Evolutionary conservation across 176 grass and related monocot genomes (phyloP), one percentile per base, ranked within the genome.

Genomic region (Aegilops longissima): DNA sequence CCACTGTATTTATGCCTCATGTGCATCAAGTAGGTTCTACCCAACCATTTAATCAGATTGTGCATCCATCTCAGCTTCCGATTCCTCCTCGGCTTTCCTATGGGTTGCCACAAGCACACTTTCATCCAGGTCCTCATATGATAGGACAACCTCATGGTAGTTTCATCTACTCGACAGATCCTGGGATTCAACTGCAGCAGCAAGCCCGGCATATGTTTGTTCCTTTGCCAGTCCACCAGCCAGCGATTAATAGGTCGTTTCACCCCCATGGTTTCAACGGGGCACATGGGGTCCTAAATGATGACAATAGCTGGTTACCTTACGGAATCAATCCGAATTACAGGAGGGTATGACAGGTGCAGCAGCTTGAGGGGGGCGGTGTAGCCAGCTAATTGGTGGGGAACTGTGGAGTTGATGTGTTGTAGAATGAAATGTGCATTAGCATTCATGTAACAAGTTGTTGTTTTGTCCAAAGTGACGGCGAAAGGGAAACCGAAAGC

Each of bases 91-190:
- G 27, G 14, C 72, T 83, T 76, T 40, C 56, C 35, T 72, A 83
- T 39, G 68, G 56, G 63, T 82, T 63, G 69, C 78, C 71, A 69
- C 75, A 13, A 47, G 73, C 21, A 2, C 66, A 83, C 47, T 61
- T 83, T 49, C 88, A 65, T 77, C 38, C 78, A 68, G 36, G 67
- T 79, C 69, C 83, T 79, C 82, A 63, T 40, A 73, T 82, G 23
- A 2, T 64, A 35, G 30, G 83, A 67, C 92, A 74, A 54, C 82
- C 31, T 63, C 85, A 81, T 12, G 85, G 35, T 11, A 36, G 67
- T 87, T 80, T 69, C 34, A 74, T 83, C 39, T 67, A 65, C 40
- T 10, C 74, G 4, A 73, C 54, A 2, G 54, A 90, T 80, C 76
- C 61, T 25, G 66, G 82, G 56, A 45, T 82, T 62, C 82, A 74